Evolutionary conservation across 2,329 filamentous ascomycete species (phyloP).

Genomic region (Gaeumannomyces sp.): DNA sequence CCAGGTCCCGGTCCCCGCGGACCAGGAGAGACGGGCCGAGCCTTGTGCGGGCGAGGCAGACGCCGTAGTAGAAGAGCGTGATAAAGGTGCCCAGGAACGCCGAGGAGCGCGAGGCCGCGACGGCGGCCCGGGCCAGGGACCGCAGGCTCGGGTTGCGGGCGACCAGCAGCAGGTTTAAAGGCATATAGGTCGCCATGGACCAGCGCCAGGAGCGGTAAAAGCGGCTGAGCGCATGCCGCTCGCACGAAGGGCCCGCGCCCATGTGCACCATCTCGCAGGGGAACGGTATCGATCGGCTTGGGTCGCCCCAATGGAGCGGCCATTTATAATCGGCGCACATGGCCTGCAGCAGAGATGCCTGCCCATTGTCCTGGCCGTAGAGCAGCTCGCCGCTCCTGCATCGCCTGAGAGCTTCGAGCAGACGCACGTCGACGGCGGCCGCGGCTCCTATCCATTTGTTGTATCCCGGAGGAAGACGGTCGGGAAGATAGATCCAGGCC

Average conservation of each 20-base stretch:
- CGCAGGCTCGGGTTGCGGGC: constrained; percentile 41
- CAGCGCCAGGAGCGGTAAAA: constrained; percentile 66
- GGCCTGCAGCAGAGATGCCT: constrained; percentile 58
- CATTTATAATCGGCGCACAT: constrained; percentile 68
- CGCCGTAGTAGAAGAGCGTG: constrained; percentile 74
- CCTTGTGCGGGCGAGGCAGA: constrained; percentile 70
- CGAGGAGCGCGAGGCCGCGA: constrained; percentile 63
- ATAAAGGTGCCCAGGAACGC: constrained; percentile 75
- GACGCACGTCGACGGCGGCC: constrained; percentile 66
- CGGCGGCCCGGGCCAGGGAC: constrained; percentile 40
- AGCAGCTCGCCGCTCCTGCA: constrained; percentile 56
- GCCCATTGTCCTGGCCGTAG: constrained; percentile 69
- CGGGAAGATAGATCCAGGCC: constrained; percentile 76
- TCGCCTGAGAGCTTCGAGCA: constrained; percentile 67
- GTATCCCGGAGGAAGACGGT: constrained; percentile 65
- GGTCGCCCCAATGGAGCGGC: constrained; percentile 68
- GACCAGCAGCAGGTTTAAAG: constrained; percentile 63
- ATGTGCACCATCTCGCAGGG: constrained; percentile 83
- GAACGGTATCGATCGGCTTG: constrained; percentile 61
- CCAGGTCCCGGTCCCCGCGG: constrained; percentile 36
- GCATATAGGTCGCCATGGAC: constrained; percentile 71
- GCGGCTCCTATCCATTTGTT: constrained; percentile 76
- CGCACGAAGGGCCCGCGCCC: constrained; percentile 66
- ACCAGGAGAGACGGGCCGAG: constrained; percentile 61
- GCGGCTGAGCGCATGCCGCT: constrained; percentile 63